These are phyloP conservation scores for Dalbergia oliveri DNA, from an alignment of 306 rosid species.

Conservation along the genomic window DNA sequence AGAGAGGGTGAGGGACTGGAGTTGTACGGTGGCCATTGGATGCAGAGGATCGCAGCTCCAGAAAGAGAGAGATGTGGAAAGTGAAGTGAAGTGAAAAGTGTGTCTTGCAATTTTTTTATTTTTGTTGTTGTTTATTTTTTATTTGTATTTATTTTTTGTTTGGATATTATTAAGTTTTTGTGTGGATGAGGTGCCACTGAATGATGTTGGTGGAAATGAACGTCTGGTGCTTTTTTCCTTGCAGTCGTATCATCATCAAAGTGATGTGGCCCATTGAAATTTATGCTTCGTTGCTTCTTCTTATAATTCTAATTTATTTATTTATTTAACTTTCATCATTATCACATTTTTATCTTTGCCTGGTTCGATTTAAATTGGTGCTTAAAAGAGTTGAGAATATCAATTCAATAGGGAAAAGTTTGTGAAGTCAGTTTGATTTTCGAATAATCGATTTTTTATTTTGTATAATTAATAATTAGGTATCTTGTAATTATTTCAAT, in stretches of 20 bases:
- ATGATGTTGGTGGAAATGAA: neutral
- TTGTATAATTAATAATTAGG: no score
- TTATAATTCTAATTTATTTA: no score
- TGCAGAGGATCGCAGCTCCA: conserved; percentile 61
- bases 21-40: conserved; percentile 74
- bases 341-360: no score
- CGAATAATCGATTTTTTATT: no score
- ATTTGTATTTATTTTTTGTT: neutral
- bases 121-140: neutral
- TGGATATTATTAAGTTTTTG: conserved; percentile 1
- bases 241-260: neutral
- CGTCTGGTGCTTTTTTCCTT: neutral
- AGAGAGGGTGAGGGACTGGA: conserved; percentile 65
- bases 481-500: no score
- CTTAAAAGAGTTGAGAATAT: no score
- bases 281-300: no score
- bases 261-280: neutral
- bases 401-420: no score
- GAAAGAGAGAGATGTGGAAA: neutral
- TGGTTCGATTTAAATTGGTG: no score
- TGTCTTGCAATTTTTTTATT: neutral
- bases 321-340: no score
- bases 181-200: conserved; percentile 38
- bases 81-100: neutral
- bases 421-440: no score